These are phyloP conservation scores for Daedaleopsis nitida DNA, from an alignment of 768 basidiomycete genomes.

Conservation along the genomic window DNA sequence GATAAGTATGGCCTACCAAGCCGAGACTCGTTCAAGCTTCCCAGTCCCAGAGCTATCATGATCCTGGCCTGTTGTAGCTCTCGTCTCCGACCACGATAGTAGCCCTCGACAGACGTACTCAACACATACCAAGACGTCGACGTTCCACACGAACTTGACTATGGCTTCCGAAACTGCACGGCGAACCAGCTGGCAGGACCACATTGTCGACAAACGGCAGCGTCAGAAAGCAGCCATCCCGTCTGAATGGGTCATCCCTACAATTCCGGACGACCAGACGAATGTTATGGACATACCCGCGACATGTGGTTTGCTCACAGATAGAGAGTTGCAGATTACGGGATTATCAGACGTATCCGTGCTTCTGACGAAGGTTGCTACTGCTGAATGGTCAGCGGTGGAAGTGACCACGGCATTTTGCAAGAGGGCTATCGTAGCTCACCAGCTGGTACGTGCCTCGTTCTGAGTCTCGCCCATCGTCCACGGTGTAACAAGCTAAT, in stretches of 20 bases:
- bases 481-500: no score
- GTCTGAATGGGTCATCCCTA: constrained; percentile 55
- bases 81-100: background rate
- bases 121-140: background rate
- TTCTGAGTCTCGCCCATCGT: no score
- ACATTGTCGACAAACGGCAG: constrained; percentile 16
- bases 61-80: no score
- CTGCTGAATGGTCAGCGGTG: constrained; percentile 57
- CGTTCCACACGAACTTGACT: background rate
- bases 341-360: constrained; percentile 41
- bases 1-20: background rate
- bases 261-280: constrained; percentile 44
- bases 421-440: constrained; percentile 48
- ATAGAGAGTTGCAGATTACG: constrained; percentile 64
- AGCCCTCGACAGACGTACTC: no score
- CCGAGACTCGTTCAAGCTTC: background rate
- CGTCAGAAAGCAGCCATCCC: constrained; percentile 58
- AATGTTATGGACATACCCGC: constrained; percentile 56
- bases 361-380: constrained; percentile 54
- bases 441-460: constrained; percentile 40
- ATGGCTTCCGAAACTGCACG: background rate
- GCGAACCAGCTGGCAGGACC: constrained; percentile 9
- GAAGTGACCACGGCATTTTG: constrained; percentile 44
- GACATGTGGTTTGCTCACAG: constrained; percentile 54
- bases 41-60: background rate